Evolutionary conservation across 441 rosid genomes (phyloP).

Genomic region (Pelargonium citronellum): DNA sequence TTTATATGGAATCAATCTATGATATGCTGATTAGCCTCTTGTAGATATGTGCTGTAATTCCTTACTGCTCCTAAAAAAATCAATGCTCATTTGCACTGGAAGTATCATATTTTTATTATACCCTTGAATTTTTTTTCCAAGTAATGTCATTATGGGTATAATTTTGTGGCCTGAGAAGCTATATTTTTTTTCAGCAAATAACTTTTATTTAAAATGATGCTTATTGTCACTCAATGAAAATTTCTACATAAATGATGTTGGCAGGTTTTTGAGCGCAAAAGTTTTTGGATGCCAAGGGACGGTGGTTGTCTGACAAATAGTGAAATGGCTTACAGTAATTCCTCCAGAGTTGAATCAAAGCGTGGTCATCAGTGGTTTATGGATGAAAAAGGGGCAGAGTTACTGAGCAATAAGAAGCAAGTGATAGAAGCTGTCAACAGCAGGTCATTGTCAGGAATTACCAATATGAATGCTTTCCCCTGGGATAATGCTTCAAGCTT

Average conservation of each 20-base stretch:
- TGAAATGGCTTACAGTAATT: conserved; percentile 38
- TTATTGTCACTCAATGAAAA: background rate
- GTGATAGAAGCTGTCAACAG: conserved; percentile 38
- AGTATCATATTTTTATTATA: background rate
- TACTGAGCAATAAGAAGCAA: conserved; percentile 56
- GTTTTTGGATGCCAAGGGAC: conserved; percentile 51
- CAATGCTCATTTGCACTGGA: conserved; percentile 5
- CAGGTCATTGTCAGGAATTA: conserved; percentile 32
- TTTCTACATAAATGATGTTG: conserved; percentile 16
- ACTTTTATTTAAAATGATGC: conserved; percentile 11
- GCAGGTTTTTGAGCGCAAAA: conserved; percentile 50
- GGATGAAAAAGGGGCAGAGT: conserved; percentile 39
- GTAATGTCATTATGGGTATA: background rate
- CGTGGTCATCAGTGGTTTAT: conserved; percentile 58
- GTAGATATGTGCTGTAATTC: conserved; percentile 2
- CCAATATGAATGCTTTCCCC: conserved; percentile 31
- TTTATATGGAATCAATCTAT: background rate
- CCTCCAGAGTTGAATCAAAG: conserved; percentile 44
- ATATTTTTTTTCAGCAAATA: conserved; percentile 10
- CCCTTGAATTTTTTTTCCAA: background rate
- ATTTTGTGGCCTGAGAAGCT: conserved; percentile 2
- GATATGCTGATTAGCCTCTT: conserved; percentile 12
- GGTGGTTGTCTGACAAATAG: conserved; percentile 37
- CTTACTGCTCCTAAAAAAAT: conserved; percentile 8
- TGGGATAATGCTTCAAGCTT: conserved; percentile 50